Evolutionary conservation across 345 rosid genomes (phyloP).

Genomic region (Gossypioides kirkii): DNA sequence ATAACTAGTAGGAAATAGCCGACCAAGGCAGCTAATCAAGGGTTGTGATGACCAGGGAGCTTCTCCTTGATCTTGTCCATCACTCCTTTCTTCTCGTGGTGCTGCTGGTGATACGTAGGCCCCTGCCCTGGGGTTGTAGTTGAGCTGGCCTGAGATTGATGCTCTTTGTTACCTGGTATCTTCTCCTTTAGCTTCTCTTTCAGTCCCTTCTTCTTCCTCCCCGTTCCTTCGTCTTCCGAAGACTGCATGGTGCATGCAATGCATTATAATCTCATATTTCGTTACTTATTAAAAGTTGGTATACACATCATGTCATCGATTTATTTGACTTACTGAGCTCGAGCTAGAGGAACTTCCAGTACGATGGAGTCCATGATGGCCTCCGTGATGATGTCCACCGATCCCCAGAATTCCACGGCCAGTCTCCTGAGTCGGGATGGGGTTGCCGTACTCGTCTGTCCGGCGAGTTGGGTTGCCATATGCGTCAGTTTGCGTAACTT

Average conservation of each 20-base stretch:
- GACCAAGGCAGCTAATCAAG: neutral
- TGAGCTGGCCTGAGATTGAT: slow-evolving; percentile 24
- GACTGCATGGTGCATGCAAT: slow-evolving; percentile 14
- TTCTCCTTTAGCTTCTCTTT: slow-evolving; percentile 54
- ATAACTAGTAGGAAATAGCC: neutral
- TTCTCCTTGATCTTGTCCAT: slow-evolving; percentile 69
- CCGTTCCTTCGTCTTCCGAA: slow-evolving; percentile 68
- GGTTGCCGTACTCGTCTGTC: slow-evolving; percentile 36
- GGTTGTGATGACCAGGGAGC: slow-evolving; percentile 40
- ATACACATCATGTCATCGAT: neutral
- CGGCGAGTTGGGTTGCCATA: slow-evolving; percentile 33
- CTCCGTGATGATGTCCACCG: slow-evolving; percentile 24
- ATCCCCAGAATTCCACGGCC: slow-evolving; percentile 25
- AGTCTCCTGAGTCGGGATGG: slow-evolving; percentile 16
- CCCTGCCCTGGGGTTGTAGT: slow-evolving; percentile 26
- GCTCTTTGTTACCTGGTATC: slow-evolving; percentile 32
- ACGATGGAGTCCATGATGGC: slow-evolving; percentile 38
- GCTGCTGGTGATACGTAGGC: slow-evolving; percentile 17
- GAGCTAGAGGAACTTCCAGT: slow-evolving; percentile 39
- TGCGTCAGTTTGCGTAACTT: slow-evolving; percentile 34
- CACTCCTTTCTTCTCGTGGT: slow-evolving; percentile 56
- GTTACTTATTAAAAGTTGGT: no score
- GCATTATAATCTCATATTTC: no score
- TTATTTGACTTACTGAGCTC: slow-evolving; percentile 40
- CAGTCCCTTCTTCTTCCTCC: slow-evolving; percentile 64